These are phyloP conservation scores for Cucumis melo DNA, from an alignment of 306 rosid species.

Conservation along the genomic window DNA sequence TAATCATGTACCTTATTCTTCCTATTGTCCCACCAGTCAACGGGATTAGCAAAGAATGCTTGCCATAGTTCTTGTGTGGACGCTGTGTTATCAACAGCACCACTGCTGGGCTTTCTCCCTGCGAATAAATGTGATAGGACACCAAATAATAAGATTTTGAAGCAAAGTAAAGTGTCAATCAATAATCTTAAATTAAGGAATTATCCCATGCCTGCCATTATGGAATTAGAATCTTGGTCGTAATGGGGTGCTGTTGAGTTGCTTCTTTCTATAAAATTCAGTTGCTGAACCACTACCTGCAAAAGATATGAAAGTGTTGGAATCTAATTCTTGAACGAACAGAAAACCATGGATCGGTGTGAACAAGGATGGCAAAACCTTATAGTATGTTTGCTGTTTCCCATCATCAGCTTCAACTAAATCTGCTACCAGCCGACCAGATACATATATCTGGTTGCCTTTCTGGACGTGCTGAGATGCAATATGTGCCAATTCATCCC, in stretches of 20 bases:
- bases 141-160: neutral
- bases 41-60: slow-evolving; percentile 47
- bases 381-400: slow-evolving; percentile 66
- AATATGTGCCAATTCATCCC: slow-evolving; percentile 78
- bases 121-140: neutral
- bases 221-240: slow-evolving; percentile 38
- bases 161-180: neutral
- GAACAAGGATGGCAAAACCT: slow-evolving; percentile 29
- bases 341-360: neutral
- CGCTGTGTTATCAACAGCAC: slow-evolving; percentile 25
- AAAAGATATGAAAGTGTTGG: slow-evolving; percentile 4
- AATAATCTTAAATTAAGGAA: neutral
- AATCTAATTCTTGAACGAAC: neutral
- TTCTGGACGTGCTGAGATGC: slow-evolving; percentile 67
- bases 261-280: slow-evolving; percentile 65
- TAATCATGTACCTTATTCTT: slow-evolving; percentile 31
- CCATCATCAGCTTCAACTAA: slow-evolving; percentile 61
- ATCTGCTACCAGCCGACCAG: slow-evolving; percentile 68
- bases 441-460: slow-evolving; percentile 62
- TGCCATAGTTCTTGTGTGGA: slow-evolving; percentile 74
- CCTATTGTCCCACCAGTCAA: slow-evolving; percentile 57
- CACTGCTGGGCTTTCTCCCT: slow-evolving; percentile 35
- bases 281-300: slow-evolving; percentile 75
- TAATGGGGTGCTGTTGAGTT: slow-evolving; percentile 13
- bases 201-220: slow-evolving; percentile 30